These are phyloP conservation scores for Oryza punctata DNA, from an alignment of 176 grass and related monocot genomes.

Conservation along the genomic window DNA sequence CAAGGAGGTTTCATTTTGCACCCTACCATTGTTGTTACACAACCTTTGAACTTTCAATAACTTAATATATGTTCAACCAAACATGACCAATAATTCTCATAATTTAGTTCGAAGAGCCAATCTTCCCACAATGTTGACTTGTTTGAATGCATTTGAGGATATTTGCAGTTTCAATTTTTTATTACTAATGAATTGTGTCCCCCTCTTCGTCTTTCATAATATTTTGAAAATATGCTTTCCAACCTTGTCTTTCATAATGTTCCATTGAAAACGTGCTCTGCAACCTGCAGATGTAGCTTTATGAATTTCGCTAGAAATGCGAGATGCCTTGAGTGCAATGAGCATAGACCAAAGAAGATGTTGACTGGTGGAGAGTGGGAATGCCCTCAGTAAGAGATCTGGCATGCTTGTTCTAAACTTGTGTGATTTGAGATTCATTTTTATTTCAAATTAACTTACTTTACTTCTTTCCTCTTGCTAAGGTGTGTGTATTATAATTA, in stretches of 20 bases:
- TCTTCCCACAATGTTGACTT: slow-evolving; percentile 4
- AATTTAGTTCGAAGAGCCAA: neutral
- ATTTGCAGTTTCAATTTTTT: neutral
- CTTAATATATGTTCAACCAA: slow-evolving; percentile 17
- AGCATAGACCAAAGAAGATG: slow-evolving; percentile 69
- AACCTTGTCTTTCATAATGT: slow-evolving; percentile 20
- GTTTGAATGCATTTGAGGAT: neutral
- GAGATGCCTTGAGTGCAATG: slow-evolving; percentile 85
- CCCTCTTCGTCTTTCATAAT: neutral
- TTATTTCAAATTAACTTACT: slow-evolving; percentile 32
- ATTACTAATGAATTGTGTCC: neutral
- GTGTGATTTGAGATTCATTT: neutral
- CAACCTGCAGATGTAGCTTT: slow-evolving; percentile 81
- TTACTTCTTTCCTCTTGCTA: slow-evolving; percentile 28
- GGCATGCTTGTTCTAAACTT: slow-evolving; percentile 7
- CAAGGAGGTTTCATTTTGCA: slow-evolving; percentile 4
- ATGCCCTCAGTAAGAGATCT: slow-evolving; percentile 89
- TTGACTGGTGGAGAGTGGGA: slow-evolving; percentile 90
- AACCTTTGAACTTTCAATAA: neutral
- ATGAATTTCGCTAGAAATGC: slow-evolving; percentile 92
- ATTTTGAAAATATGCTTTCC: slow-evolving; percentile 15
- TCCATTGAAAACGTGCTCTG: slow-evolving; percentile 20
- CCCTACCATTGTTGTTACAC: slow-evolving; percentile 6
- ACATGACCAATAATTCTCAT: slow-evolving; percentile 6
- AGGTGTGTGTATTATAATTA: slow-evolving; percentile 97